These are phyloP conservation scores for Pseudogymnoascus verrucosus DNA, from an alignment of 2,329 filamentous ascomycete species.

Conservation along the genomic window DNA sequence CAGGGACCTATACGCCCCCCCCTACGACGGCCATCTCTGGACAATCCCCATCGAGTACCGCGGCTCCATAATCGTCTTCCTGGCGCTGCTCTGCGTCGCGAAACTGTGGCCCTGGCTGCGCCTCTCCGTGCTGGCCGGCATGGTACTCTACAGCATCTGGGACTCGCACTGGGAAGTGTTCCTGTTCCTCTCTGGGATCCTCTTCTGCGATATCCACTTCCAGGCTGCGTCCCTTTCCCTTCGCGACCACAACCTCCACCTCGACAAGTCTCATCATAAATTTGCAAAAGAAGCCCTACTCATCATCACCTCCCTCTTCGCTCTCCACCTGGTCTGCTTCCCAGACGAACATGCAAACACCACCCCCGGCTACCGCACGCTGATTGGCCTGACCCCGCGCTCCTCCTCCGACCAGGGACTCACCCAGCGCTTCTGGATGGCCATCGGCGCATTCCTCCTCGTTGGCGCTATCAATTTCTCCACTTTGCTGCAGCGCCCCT, in stretches of 20 bases:
- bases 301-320: slow-evolving; percentile 9
- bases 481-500: slow-evolving; percentile 30
- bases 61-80: slow-evolving; percentile 53
- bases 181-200: slow-evolving; percentile 49
- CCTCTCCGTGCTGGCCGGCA: slow-evolving; percentile 41
- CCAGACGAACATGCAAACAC: slow-evolving; percentile 22
- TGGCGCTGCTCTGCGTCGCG: neutral
- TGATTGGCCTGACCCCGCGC: neutral
- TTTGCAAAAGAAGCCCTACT: neutral
- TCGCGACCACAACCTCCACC: neutral
- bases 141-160: slow-evolving; percentile 55
- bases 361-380: neutral
- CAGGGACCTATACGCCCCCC: neutral
- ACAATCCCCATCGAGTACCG: slow-evolving; percentile 56
- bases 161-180: neutral
- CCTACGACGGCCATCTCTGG: slow-evolving; percentile 42
- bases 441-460: slow-evolving; percentile 14
- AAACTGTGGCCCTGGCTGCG: slow-evolving; percentile 27
- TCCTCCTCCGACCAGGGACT: neutral
- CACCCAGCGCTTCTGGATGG: slow-evolving; percentile 14
- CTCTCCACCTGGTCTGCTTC: neutral
- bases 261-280: neutral
- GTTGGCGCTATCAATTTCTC: slow-evolving; percentile 23
- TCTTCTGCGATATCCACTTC: slow-evolving; percentile 53
- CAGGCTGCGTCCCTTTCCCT: slow-evolving; percentile 27